phyloP scores from a whole-genome alignment of 1,139 yeast genomes.

The Lodderomyces parapsilosis region DNA sequence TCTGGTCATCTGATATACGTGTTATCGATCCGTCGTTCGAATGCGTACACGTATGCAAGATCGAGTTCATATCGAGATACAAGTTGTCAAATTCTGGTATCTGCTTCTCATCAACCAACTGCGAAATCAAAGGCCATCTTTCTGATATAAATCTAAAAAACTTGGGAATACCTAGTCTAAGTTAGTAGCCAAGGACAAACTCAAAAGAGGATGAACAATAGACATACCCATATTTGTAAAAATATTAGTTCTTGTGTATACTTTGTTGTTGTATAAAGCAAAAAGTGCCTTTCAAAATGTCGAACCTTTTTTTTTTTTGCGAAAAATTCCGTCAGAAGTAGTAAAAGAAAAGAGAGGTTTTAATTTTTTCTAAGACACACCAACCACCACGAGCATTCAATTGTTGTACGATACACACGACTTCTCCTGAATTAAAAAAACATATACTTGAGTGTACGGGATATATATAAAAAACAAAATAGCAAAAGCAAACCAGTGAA shows the following conservation, averaged over 20 bases:
- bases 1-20: conserved; percentile 82
- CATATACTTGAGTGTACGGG: not conserved
- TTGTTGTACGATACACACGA: not conserved
- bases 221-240: conserved; percentile 9
- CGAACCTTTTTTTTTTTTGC: not conserved
- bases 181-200: not conserved
- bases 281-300: not conserved
- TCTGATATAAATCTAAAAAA: conserved; percentile 96
- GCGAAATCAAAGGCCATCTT: conserved; percentile 97
- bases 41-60: conserved; percentile 91
- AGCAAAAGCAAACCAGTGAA: not conserved
- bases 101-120: conserved; percentile 77
- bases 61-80: conserved; percentile 96
- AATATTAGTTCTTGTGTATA: not conserved
- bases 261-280: not conserved
- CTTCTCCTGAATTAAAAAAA: not conserved
- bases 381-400: too few relatives aligned
- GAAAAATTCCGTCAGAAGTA: not conserved
- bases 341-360: too few relatives aligned
- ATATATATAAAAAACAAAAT: not conserved
- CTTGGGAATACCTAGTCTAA: conserved; percentile 76
- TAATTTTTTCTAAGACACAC: not conserved
- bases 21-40: conserved; percentile 61
- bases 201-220: conserved; percentile 21
- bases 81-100: conserved; percentile 94